Evolutionary conservation across 2,329 filamentous ascomycete species (phyloP).

Genomic region (Cordyceps pruinosa): DNA sequence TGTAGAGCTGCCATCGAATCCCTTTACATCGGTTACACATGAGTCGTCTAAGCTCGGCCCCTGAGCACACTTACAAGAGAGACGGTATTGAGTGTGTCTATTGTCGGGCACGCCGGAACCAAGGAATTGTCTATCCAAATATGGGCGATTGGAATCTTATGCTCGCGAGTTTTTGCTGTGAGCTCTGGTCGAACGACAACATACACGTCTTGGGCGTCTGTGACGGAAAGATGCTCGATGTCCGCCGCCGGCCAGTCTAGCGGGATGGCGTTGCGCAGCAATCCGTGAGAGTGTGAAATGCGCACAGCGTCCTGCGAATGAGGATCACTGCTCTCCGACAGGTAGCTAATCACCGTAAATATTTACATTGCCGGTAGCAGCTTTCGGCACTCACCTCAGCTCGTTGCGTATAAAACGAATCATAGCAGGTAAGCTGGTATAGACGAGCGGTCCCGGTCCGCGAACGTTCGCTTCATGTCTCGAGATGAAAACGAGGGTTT

Average conservation of each 20-base stretch:
- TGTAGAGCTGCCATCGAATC: slow-evolving; percentile 19
- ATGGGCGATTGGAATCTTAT: slow-evolving; percentile 19
- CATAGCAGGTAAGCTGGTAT: background rate
- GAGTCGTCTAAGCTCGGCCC: background rate
- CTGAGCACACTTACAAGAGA: slow-evolving; percentile 14
- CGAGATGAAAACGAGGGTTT: slow-evolving; percentile 19
- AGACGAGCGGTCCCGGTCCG: background rate
- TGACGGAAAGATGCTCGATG: slow-evolving; percentile 17
- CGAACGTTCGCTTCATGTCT: background rate
- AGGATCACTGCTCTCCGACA: background rate
- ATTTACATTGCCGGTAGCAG: background rate
- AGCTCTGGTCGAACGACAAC: slow-evolving; percentile 19
- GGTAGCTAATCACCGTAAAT: background rate
- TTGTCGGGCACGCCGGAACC: background rate
- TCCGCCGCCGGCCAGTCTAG: slow-evolving; percentile 19
- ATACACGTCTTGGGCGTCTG: slow-evolving; percentile 15
- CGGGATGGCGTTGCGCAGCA: background rate
- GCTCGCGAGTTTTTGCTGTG: slow-evolving; percentile 15
- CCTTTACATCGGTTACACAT: background rate
- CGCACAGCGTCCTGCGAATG: background rate
- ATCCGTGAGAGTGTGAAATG: background rate
- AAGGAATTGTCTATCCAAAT: slow-evolving; percentile 15
- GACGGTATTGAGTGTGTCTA: slow-evolving; percentile 15
- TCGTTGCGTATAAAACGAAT: background rate
- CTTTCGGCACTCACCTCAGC: background rate